Conservation (phyloP, 331 rosid species). For the Phaseolus coccineus region DNA sequence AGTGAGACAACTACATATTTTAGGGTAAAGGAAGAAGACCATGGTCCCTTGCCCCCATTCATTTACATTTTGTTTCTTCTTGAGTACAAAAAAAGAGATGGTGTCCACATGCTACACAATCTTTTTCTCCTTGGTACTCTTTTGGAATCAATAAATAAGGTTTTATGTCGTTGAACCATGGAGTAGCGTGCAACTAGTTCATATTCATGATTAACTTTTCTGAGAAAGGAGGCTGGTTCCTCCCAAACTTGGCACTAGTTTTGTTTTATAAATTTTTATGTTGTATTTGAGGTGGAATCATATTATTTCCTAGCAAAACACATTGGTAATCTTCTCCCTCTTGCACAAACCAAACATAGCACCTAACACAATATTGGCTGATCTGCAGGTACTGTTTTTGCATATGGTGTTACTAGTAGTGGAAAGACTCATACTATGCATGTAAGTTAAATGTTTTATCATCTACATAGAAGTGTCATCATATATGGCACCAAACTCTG, state of each 20-base stretch:
- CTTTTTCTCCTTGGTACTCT: background rate
- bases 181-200: conserved; percentile 8
- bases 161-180: background rate
- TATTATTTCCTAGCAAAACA: conserved; percentile 14
- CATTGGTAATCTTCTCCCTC: background rate
- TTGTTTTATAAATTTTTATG: background rate
- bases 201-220: conserved; percentile 8
- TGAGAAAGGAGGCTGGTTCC: conserved; percentile 1
- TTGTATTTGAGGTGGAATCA: conserved; percentile 10
- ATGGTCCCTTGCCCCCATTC: background rate
- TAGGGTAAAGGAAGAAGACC: conserved; percentile 4
- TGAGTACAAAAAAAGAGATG: conserved; percentile 2
- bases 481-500: too few relatives aligned
- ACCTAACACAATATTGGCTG: conserved; percentile 5
- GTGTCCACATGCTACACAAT: background rate
- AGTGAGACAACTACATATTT: background rate
- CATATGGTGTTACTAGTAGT: conserved; percentile 95
- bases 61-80: background rate
- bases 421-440: conserved; percentile 99
- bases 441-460: conserved; percentile 76
- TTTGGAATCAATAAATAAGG: conserved; percentile 12
- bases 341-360: conserved; percentile 3
- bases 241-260: background rate
- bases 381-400: conserved; percentile 85
- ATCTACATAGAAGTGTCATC: background rate